Evolutionary conservation across 2,329 filamentous ascomycete species (phyloP), one percentile per base, ranked within the genome.

Genomic region (Arthrobotrys sphaeroides): DNA sequence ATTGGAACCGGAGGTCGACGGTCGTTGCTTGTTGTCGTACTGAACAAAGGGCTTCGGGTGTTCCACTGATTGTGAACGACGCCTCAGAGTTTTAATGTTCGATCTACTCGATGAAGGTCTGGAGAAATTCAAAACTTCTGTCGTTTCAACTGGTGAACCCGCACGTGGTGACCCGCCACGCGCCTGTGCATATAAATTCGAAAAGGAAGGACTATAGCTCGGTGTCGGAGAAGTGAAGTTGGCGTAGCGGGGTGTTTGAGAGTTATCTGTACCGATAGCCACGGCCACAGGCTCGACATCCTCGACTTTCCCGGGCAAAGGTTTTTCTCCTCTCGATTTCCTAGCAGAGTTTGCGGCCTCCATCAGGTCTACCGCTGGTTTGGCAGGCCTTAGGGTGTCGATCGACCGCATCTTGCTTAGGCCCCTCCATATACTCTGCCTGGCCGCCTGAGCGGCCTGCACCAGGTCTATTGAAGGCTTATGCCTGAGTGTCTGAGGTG

Each of bases 401-500:
- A 66, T 47, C n/a, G 72, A 69, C 18, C 53, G 38, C 57, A 64
- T 69, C 16, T 57, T 69, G 47, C 38, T 68, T 16, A 75, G 20
- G 18, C 43, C 57, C 38, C 72, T 68, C 72, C 72, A 75, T 22
- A 75, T 75, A 33, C 68, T 66, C 45, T 49, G 45, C 18, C 72
- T 68, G 45, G 72, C 72, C 7, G 64, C 64, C 72, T 75, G 57
- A 42, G 72, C 72, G 5, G 72, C 72, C 40, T 68, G 64, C 9
- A 75, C 45, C 40, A 75, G n/a, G 42, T 75, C 72, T 24, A 75
- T 47, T 5, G 72, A 75, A 16, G 72, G 72, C 49, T 66, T 38
- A 26, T 65, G 72, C 70, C 70, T 74, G 33, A 74, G 45, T 20
- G 68, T 60, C 22, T 57, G 70, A 1, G 51, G 61, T 51, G 61